These are phyloP conservation scores for Wickerhamomyces ciferrii DNA, from an alignment of 805 yeast species.

Conservation along the genomic window DNA sequence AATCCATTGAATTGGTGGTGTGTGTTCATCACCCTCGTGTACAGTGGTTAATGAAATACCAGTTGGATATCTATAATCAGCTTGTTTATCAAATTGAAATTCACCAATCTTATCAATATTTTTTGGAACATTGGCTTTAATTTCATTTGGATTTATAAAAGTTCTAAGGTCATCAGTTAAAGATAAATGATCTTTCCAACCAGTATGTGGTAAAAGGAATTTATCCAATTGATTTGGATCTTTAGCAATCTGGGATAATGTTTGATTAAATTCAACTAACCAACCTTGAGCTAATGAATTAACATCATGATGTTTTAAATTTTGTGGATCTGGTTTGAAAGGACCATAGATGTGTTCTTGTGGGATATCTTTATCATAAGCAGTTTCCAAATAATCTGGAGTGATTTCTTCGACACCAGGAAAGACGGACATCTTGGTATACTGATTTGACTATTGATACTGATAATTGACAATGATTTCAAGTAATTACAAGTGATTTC, in stretches of 20 bases:
- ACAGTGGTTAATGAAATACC: slow-evolving; percentile 24
- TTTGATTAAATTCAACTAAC: slow-evolving; percentile 24
- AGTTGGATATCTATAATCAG: slow-evolving; percentile 25
- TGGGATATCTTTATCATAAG: slow-evolving; percentile 22
- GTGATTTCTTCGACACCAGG: slow-evolving; percentile 18
- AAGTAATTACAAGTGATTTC: too few relatives aligned
- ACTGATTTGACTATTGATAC: neutral
- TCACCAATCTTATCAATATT: slow-evolving; percentile 19
- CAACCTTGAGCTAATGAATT: slow-evolving; percentile 23
- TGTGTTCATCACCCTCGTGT: slow-evolving; percentile 22
- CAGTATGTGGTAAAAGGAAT: slow-evolving; percentile 22
- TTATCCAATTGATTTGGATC: slow-evolving; percentile 15
- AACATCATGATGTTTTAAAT: slow-evolving; percentile 20
- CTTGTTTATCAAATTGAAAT: slow-evolving; percentile 23
- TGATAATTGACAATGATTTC: too few relatives aligned
- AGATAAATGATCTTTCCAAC: slow-evolving; percentile 34
- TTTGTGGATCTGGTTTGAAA: slow-evolving; percentile 21
- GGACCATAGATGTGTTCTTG: slow-evolving; percentile 23
- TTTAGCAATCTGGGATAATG: slow-evolving; percentile 9
- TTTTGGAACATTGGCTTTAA: slow-evolving; percentile 14
- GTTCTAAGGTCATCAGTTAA: slow-evolving; percentile 29
- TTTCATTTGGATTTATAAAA: slow-evolving; percentile 25
- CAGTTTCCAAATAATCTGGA: slow-evolving; percentile 18
- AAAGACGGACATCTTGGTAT: slow-evolving; percentile 12
- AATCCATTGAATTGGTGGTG: slow-evolving; percentile 32